A percentile compares a stretch with the other conserved stretches of the same genome.
These are phyloP conservation scores for Macadamia tetraphylla DNA, from an alignment of 164 flowering plant genomes.

Conservation along the genomic window DNA sequence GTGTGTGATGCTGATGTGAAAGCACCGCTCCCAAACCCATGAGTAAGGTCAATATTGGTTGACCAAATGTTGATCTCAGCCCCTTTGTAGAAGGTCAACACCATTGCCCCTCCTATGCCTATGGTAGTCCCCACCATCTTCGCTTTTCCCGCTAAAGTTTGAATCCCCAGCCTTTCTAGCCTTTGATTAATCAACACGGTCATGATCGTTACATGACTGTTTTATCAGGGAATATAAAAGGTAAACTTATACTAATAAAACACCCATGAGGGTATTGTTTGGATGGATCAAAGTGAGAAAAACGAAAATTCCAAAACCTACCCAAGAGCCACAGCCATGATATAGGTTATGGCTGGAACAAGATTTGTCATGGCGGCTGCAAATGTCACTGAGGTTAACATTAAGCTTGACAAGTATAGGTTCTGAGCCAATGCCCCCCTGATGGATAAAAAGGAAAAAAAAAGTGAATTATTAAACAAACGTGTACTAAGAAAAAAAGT, in stretches of 20 bases:
- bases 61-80: constrained; percentile 35
- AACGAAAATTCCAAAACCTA: constrained; percentile 4
- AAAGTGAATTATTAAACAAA: too few species aligned
- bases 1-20: constrained; percentile 3
- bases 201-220: too few species aligned
- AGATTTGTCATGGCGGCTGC: constrained; percentile 58
- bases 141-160: constrained; percentile 29
- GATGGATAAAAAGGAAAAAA: not conserved
- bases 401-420: constrained; percentile 38
- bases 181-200: too few species aligned
- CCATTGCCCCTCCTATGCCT: constrained; percentile 66
- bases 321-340: constrained; percentile 45
- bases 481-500: too few species aligned
- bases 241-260: too few species aligned
- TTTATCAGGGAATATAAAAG: too few species aligned
- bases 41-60: constrained; percentile 21
- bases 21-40: too few species aligned
- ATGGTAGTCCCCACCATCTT: constrained; percentile 53
- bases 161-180: too few species aligned
- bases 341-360: constrained; percentile 53
- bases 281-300: too few species aligned
- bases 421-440: constrained; percentile 55
- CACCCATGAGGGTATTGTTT: too few species aligned
- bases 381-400: constrained; percentile 50
- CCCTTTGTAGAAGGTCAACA: constrained; percentile 64